Conservation (phyloP, 2,329 filamentous ascomycete species). For the Alternaria ethzedia region DNA sequence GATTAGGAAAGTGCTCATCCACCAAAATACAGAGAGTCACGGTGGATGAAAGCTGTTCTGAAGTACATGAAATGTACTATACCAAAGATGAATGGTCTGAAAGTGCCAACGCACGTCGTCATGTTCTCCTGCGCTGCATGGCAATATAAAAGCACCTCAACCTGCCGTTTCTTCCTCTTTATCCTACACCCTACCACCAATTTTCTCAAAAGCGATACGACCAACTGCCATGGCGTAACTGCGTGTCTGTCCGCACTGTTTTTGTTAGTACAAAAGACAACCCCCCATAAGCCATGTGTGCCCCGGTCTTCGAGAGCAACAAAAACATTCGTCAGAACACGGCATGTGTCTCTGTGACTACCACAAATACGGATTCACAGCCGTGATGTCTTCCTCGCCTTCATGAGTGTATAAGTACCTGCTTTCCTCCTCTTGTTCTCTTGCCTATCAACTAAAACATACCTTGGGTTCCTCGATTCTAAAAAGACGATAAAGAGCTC, state of each 20-base stretch:
- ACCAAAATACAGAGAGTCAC: background rate
- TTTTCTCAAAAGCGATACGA: too few relatives aligned
- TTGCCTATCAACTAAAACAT: background rate
- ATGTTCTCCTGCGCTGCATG: too few relatives aligned
- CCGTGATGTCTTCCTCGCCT: background rate
- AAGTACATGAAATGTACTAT: background rate
- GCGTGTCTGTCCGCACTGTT: too few relatives aligned
- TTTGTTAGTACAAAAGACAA: too few relatives aligned
- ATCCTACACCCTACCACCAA: rapidly evolving
- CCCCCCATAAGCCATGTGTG: too few relatives aligned
- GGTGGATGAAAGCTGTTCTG: background rate
- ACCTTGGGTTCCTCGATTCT: background rate
- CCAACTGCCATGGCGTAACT: too few relatives aligned
- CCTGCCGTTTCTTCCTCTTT: rapidly evolving
- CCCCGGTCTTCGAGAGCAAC: background rate
- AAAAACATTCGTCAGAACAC: background rate
- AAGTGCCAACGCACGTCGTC: too few relatives aligned
- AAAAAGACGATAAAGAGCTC: background rate
- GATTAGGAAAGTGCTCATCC: background rate
- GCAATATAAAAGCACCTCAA: background rate
- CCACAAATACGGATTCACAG: background rate
- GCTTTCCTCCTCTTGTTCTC: background rate
- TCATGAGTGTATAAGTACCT: background rate
- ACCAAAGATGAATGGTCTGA: rapidly evolving
- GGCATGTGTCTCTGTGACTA: background rate